These are phyloP conservation scores for Elongisporangium anandrum DNA, from an alignment of 352 stramenopile species.

Conservation along the genomic window DNA sequence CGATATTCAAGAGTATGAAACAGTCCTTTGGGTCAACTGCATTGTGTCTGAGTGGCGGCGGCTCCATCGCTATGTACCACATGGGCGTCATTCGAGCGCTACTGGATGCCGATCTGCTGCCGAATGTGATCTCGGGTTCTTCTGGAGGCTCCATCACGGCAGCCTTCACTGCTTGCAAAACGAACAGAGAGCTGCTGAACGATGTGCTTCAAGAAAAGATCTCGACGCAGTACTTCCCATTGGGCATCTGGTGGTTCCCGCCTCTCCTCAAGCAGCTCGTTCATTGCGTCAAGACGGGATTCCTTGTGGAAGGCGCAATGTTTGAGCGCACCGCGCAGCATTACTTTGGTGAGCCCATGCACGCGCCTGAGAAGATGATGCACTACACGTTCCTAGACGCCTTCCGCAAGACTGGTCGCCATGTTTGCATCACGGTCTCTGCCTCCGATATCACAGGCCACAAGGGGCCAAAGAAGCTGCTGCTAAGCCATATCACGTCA, in stretches of 20 bases:
- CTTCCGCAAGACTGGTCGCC: slow-evolving; percentile 88
- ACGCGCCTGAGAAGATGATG: slow-evolving; percentile 37
- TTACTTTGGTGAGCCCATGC: slow-evolving; percentile 83
- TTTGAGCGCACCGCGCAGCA: slow-evolving; percentile 88
- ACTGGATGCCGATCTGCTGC: slow-evolving; percentile 80
- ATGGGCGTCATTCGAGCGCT: slow-evolving; percentile 90
- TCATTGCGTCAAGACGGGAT: slow-evolving; percentile 85
- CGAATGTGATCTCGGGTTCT: slow-evolving; percentile 92
- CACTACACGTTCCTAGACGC: slow-evolving; percentile 93
- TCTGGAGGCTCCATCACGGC: slow-evolving; percentile 91
- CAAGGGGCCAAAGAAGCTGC: slow-evolving; percentile 73
- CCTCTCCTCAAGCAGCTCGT: slow-evolving; percentile 78
- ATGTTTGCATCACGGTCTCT: slow-evolving; percentile 94
- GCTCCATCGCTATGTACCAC: slow-evolving; percentile 94
- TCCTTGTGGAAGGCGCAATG: slow-evolving; percentile 81
- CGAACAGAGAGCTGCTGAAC: slow-evolving; percentile 70
- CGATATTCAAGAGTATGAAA: slow-evolving; percentile 56
- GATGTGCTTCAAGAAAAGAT: slow-evolving; percentile 48
- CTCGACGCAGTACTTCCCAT: slow-evolving; percentile 45
- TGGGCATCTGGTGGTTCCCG: slow-evolving; percentile 75
- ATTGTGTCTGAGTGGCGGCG: slow-evolving; percentile 90
- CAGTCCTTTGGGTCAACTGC: slow-evolving; percentile 87
- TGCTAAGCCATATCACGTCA: slow-evolving; percentile 93
- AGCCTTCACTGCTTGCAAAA: slow-evolving; percentile 81
- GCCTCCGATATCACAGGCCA: slow-evolving; percentile 86